Base-by-base conservation (phyloP, 305 asterid species). In the Fraxinus paxiana region DNA sequence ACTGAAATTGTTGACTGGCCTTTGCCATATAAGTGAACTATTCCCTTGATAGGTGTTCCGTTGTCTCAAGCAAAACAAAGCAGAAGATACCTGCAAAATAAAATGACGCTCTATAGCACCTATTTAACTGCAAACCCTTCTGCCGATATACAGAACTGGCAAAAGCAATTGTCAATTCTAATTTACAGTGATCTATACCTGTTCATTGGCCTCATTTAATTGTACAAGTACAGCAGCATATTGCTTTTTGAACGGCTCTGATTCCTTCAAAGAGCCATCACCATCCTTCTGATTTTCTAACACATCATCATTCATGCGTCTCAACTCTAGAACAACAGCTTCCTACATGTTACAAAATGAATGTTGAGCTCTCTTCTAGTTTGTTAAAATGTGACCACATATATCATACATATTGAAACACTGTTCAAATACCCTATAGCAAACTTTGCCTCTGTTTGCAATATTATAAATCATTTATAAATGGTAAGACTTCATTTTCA, bases 1-100 rank as follows among this genome's bases (percentile, higher is more conserved):
- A 80, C 87, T 84, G 70, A 80, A 77, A 84, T 84, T 81, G 76
- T 84, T 77, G 43, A 82, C 82, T 9, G 90, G 90, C 86, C 87
- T 90, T 12, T 91, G 84, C 88, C 85, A 89, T 80, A 87, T 31
- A 74, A 84, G 85, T 26, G 85, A 79, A 76, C 65, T 83, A 77
- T 86, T 90, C 79, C 91, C 97, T 79, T 89, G 94, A 86, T 92
- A 93, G 17, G 93, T 91, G 84, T 95, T 95, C 72, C 98, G 84
- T 84, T 89, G 92, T 85, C 98, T 90, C 92, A 93, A 85, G 83
- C 88, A 81, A 84, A 79, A 86, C 84, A 95, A 71, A 80, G 98
- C 96, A 71, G 91, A 89, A 77, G 90, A 79, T 82, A 95, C 98
- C 98, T 95, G 91, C 83, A 86, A 72, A 81, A 63, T 26, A 79